Evolutionary conservation across 345 rosid species (phyloP).

Genomic region (Moricandia arvensis): DNA sequence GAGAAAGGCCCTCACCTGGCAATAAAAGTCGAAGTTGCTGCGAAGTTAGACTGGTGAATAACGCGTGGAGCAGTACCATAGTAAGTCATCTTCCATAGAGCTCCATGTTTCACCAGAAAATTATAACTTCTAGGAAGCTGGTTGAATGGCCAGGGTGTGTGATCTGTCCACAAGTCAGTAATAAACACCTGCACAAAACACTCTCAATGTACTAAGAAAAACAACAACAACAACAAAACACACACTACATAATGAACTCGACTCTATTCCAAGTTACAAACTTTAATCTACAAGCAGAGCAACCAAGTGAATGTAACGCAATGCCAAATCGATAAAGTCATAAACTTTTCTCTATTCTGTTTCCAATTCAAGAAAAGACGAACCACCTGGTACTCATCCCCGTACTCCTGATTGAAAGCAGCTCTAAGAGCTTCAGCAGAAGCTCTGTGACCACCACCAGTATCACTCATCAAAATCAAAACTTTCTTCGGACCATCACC

Average conservation of each 20-base stretch:
- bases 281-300: background rate
- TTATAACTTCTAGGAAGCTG: constrained; percentile 96
- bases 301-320: constrained; percentile 5
- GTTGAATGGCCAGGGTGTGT: constrained; percentile 99
- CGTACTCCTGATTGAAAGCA: constrained; percentile 80
- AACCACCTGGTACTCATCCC: constrained; percentile 98
- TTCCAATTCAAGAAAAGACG: constrained; percentile 15
- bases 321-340: background rate
- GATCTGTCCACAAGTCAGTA: constrained; percentile 97
- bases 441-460: constrained; percentile 98
- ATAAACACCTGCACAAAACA: constrained; percentile 77
- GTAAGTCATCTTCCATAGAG: constrained; percentile 89
- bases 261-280: background rate
- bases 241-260: background rate
- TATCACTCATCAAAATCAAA: constrained; percentile 97
- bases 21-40: constrained; percentile 91
- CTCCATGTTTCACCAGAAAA: constrained; percentile 91
- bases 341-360: background rate
- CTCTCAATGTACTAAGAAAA: constrained; percentile 36
- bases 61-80: constrained; percentile 88
- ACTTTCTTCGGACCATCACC: constrained; percentile 66
- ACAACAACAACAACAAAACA: constrained; percentile 4
- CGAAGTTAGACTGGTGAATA: constrained; percentile 91
- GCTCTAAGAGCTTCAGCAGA: constrained; percentile 97
- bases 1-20: constrained; percentile 67